Conservation (phyloP, 257 asterid genomes). For the Cordia subcordata region DNA sequence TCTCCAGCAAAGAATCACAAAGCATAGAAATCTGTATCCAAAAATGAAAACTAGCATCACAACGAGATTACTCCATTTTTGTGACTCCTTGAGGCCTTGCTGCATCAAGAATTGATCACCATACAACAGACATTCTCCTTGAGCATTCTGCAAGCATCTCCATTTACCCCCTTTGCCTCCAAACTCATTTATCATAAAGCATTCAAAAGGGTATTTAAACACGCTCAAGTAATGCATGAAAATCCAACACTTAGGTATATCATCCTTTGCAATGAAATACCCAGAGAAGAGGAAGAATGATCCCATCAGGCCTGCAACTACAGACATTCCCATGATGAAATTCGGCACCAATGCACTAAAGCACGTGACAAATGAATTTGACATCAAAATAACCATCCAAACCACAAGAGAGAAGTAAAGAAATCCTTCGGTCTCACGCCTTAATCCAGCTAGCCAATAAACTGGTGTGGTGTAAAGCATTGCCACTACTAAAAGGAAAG, state of each 20-base stretch:
- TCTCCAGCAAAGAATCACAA: conserved; percentile 46
- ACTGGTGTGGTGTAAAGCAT: conserved; percentile 52
- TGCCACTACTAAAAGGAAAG: conserved; percentile 56
- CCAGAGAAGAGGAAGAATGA: conserved; percentile 79
- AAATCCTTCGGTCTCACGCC: conserved; percentile 32
- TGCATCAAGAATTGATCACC: conserved; percentile 47
- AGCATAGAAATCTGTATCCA: conserved; percentile 53
- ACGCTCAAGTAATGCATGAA: conserved; percentile 65
- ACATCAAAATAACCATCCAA: conserved; percentile 54
- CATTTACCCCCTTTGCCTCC: conserved; percentile 50
- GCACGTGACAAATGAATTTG: conserved; percentile 74
- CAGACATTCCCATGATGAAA: conserved; percentile 58
- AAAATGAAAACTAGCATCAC: conserved; percentile 51
- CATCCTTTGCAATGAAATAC: conserved; percentile 56
- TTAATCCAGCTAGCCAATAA: conserved; percentile 69
- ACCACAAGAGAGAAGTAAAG: conserved; percentile 51
- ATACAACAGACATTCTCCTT: conserved; percentile 41
- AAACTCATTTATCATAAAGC: conserved; percentile 69
- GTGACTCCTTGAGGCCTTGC: conserved; percentile 52
- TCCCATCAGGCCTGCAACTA: conserved; percentile 51
- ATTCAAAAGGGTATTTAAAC: conserved; percentile 77
- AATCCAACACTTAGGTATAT: conserved; percentile 54
- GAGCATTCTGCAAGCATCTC: conserved; percentile 47
- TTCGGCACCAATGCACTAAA: conserved; percentile 58
- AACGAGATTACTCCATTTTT: conserved; percentile 54